phyloP scores from a whole-genome alignment of 2,329 filamentous ascomycete species.

The Sporothrix variecibatus region DNA sequence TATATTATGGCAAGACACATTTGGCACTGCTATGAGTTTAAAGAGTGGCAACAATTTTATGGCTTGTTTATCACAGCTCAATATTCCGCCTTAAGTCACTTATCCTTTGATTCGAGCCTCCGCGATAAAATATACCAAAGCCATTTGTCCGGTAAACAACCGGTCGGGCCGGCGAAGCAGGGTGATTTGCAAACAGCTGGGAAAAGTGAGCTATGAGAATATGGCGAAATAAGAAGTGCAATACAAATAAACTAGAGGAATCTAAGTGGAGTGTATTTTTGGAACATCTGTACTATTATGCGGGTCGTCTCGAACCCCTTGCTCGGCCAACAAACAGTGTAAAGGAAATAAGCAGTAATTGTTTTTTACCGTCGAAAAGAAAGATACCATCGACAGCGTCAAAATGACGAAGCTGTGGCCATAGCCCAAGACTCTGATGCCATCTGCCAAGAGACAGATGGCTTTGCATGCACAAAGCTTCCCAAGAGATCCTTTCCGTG shows the following conservation, averaged over 20 bases:
- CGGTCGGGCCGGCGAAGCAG: conserved; percentile 30
- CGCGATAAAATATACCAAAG: conserved; percentile 16
- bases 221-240: background rate
- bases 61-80: background rate
- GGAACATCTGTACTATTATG: background rate
- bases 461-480: background rate
- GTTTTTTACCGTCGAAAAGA: too few relatives aligned
- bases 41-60: background rate
- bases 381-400: background rate
- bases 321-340: background rate
- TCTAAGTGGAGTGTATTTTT: background rate
- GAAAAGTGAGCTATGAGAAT: background rate
- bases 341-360: background rate
- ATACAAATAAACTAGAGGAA: background rate
- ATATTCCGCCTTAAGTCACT: background rate
- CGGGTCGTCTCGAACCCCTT: background rate
- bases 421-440: background rate
- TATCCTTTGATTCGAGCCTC: conserved; percentile 6
- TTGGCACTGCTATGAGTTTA: background rate
- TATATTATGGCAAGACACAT: background rate
- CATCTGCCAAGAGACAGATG: conserved; percentile 1
- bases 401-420: background rate
- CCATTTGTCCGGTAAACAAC: conserved; percentile 31
- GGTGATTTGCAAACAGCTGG: background rate
- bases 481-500: conserved; percentile 6